Percentiles rank a stretch among this genome's conserved stretches.
Conservation (phyloP, 306 rosid genomes). For the Quercus cerris region DNA sequence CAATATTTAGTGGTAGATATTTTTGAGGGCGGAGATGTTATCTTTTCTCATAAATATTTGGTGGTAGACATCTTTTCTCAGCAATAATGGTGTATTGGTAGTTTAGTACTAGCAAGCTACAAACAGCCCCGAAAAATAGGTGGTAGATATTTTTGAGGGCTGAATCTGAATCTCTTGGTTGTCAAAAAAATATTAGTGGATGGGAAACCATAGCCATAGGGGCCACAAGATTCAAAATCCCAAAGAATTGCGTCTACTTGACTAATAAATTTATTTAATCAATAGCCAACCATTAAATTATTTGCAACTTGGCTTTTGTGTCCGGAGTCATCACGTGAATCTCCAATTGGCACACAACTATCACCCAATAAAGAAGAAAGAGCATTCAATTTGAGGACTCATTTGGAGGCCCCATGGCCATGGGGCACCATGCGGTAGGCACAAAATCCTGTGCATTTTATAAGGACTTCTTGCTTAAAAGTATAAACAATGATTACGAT, state of each 20-base stretch:
- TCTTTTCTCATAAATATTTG: too few relatives aligned
- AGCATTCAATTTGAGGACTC: not conserved
- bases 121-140: not conserved
- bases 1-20: too few relatives aligned
- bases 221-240: not conserved
- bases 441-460: not conserved
- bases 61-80: too few relatives aligned
- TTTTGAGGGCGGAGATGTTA: too few relatives aligned
- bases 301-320: not conserved
- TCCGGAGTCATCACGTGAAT: too few relatives aligned
- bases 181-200: conserved; percentile 4
- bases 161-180: not conserved
- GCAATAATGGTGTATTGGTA: too few relatives aligned
- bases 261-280: too few relatives aligned
- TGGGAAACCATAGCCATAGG: conserved; percentile 5
- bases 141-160: conserved; percentile 1
- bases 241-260: too few relatives aligned
- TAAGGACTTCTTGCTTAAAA: not conserved
- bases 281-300: not conserved
- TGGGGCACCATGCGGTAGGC: not conserved
- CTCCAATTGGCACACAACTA: not conserved
- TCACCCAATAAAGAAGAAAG: not conserved
- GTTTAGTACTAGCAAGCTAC: not conserved
- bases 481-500: not conserved
- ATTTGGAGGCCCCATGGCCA: not conserved